Percentiles rank a stretch among this genome's conserved stretches.
phyloP scores from a whole-genome alignment of 2,329 filamentous ascomycete species.

The Talaromyces sp. region DNA sequence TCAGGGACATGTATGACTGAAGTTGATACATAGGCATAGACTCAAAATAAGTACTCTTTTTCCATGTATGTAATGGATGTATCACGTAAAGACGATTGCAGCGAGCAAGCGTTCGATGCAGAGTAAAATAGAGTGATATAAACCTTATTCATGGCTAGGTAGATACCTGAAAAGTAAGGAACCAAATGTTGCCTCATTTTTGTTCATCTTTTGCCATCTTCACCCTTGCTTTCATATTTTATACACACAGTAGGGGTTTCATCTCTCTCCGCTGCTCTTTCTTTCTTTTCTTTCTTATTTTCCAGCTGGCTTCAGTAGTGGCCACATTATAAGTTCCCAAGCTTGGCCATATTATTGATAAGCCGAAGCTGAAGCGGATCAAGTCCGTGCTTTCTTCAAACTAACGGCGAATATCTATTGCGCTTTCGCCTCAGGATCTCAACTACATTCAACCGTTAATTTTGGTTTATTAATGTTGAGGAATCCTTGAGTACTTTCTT shows the following conservation, averaged over 20 bases:
- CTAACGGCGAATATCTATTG: not conserved
- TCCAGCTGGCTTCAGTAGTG: not conserved
- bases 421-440: not conserved
- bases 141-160: not conserved
- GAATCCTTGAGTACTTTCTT: not conserved
- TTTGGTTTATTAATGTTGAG: not conserved
- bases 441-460: not conserved
- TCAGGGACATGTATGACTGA: not conserved
- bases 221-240: not conserved
- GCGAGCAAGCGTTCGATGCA: not conserved
- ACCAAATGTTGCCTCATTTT: not conserved
- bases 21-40: not conserved
- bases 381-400: not conserved
- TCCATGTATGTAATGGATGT: not conserved
- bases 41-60: not conserved
- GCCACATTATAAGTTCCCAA: too few relatives aligned
- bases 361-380: not conserved
- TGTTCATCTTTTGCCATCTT: not conserved
- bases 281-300: not conserved
- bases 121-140: not conserved
- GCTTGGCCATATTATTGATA: not conserved
- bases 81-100: not conserved
- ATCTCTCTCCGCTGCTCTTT: too few relatives aligned
- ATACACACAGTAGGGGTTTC: not conserved
- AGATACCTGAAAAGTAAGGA: not conserved